These are phyloP conservation scores for Trichosporon sp. DNA, from an alignment of 1,284 basidiomycete species.

Conservation along the genomic window DNA sequence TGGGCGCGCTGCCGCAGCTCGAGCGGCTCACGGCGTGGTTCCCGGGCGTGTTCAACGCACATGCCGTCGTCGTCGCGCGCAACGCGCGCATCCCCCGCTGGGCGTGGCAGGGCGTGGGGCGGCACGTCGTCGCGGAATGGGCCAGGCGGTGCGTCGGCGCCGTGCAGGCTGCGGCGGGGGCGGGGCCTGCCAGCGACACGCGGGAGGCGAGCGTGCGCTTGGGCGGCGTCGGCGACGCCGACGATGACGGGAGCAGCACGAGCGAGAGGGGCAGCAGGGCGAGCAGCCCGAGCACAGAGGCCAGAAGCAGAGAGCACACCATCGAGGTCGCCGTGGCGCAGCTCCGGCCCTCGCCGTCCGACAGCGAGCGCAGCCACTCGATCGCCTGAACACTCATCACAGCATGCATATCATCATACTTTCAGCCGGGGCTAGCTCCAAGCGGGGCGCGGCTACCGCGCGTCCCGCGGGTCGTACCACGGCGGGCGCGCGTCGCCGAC, in stretches of 20 bases:
- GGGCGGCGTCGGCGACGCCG: no score
- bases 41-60: conserved; percentile 41
- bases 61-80: conserved; percentile 40
- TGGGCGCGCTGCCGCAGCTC: conserved; percentile 32
- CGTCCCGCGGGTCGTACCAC: conserved; percentile 17
- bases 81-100: conserved; percentile 18
- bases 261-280: neutral
- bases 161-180: neutral
- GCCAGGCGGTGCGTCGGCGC: conserved; percentile 24
- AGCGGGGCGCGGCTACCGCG: no score
- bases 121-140: conserved; percentile 32
- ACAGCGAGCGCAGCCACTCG: neutral
- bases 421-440: no score
- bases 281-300: neutral
- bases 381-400: neutral
- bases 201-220: no score
- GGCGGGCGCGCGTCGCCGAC: conserved; percentile 39
- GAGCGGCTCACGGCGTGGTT: conserved; percentile 43
- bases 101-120: conserved; percentile 32
- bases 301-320: neutral
- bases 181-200: no score
- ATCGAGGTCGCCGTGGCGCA: neutral
- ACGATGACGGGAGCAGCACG: no score
- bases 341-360: neutral
- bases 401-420: neutral